Conservation (phyloP, 179 eudicot genomes). For the Spergularia azorica region DNA sequence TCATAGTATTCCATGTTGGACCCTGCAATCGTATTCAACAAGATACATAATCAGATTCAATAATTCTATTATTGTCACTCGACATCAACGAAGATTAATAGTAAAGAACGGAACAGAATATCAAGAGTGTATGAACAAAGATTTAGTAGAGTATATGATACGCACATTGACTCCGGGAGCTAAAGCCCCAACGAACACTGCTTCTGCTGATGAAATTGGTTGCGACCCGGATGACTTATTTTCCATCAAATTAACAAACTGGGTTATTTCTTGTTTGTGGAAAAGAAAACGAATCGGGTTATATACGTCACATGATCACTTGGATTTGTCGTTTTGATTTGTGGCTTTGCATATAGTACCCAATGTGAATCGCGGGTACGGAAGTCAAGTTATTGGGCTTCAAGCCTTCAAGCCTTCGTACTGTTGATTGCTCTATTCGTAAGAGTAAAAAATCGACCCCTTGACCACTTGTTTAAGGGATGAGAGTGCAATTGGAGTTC, state of each 20-base stretch:
- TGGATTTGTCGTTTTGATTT: not conserved
- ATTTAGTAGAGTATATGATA: not conserved
- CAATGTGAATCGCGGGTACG: too few species aligned
- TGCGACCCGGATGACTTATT: constrained; percentile 24
- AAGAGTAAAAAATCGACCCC: too few species aligned
- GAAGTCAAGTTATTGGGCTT: too few species aligned
- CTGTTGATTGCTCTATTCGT: too few species aligned
- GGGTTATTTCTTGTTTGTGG: not conserved
- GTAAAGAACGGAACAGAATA: not conserved
- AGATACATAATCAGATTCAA: not conserved
- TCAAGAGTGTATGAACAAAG: not conserved
- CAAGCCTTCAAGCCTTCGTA: too few species aligned
- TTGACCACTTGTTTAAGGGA: too few species aligned
- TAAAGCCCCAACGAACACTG: constrained; percentile 77
- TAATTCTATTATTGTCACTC: too few species aligned
- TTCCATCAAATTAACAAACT: constrained; percentile 1
- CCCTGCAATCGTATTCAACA: constrained; percentile 44
- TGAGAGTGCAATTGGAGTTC: too few species aligned
- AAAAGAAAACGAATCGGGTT: not conserved
- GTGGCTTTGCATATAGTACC: too few species aligned
- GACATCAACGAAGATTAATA: too few species aligned
- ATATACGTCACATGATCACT: not conserved
- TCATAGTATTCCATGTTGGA: constrained; percentile 82
- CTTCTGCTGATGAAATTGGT: constrained; percentile 69
- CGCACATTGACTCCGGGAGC: constrained; percentile 95